These are phyloP conservation scores for Globisporangium ultimum DNA, from an alignment of 352 stramenopile species.

Conservation along the genomic window DNA sequence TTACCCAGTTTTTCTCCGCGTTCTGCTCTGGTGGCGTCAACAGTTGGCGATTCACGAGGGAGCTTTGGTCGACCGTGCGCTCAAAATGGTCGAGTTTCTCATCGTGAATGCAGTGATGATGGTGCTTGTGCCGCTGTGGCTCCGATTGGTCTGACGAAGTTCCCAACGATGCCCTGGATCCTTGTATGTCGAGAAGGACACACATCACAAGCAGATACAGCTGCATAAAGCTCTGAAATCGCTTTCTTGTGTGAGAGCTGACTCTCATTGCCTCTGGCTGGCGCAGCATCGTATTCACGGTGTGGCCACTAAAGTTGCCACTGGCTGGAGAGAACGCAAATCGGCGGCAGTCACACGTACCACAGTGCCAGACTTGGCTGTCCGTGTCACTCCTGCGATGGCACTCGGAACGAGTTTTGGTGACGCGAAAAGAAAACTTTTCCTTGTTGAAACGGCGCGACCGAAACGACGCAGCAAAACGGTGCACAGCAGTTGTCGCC, in stretches of 20 bases:
- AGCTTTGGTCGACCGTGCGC: slow-evolving; percentile 32
- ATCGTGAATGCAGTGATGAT: slow-evolving; percentile 76
- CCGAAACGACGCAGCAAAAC: not conserved
- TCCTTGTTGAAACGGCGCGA: not conserved
- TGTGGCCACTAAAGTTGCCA: too few species aligned
- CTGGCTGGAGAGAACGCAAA: too few species aligned
- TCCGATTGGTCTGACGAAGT: not conserved
- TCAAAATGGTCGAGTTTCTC: slow-evolving; percentile 51
- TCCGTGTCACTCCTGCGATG: too few species aligned
- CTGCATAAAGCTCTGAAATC: too few species aligned
- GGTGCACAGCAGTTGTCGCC: not conserved
- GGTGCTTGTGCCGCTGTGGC: slow-evolving; percentile 8
- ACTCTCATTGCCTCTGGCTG: too few species aligned
- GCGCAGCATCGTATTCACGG: too few species aligned
- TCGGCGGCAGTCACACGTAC: too few species aligned
- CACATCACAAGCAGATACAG: not conserved
- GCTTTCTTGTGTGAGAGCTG: too few species aligned
- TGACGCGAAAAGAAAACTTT: too few species aligned
- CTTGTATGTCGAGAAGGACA: not conserved
- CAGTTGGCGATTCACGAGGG: slow-evolving; percentile 29
- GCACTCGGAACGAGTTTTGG: too few species aligned
- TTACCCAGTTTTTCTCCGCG: slow-evolving; percentile 18
- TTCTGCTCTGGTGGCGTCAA: slow-evolving; percentile 18
- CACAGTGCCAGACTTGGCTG: too few species aligned
- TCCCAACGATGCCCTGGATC: not conserved